Evolutionary conservation across 2,329 filamentous ascomycete genomes (phyloP), one percentile per base, ranked within the genome.

Genomic region (Claviceps sp.): DNA sequence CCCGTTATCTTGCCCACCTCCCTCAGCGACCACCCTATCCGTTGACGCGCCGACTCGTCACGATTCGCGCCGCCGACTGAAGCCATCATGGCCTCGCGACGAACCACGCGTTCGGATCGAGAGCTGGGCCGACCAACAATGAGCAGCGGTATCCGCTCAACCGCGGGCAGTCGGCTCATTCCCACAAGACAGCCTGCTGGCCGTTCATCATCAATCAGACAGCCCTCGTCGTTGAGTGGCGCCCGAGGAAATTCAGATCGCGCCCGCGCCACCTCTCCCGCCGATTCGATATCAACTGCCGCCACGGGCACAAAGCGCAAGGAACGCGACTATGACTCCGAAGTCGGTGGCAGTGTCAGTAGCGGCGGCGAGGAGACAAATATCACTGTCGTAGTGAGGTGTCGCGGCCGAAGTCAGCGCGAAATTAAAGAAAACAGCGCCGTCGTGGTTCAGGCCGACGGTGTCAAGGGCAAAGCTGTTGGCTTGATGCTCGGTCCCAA

Each of bases 381-480:
- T 65, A 98, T 98, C 69, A 93, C 94, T 65, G 93, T 98, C 47
- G 90, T 97, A 38, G 94, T 98, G 53, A 80, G 93, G 57, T 98
- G 91, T 71, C 81, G 93, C 59, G 93, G 91, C 5, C 85, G 93
- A 57, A 97, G 87, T 65, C 87, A 95, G 60, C 84, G 91, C 59
- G 93, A 98, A 70, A 83, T 96, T 50, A 80, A 83, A 60, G 93
- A 98, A 68, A 98, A 95, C 69, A 96, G 89, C 65, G 87, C 89
- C 41, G 89, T 97, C 1, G 90, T 97, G 1, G 82, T 98, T 10
- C 82, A 78, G 24, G 91, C 90, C 3, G 87, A 93, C 59, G 89
- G 88, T n/a, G 82, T 89, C 55, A 91, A 87, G 68, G 89, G 90
- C 45, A 89, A 85, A 62, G 79, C 77, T 41, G 81, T 98, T 26